Evolutionary conservation across 257 asterid species (phyloP).

Genomic region (Perilla frutescens): DNA sequence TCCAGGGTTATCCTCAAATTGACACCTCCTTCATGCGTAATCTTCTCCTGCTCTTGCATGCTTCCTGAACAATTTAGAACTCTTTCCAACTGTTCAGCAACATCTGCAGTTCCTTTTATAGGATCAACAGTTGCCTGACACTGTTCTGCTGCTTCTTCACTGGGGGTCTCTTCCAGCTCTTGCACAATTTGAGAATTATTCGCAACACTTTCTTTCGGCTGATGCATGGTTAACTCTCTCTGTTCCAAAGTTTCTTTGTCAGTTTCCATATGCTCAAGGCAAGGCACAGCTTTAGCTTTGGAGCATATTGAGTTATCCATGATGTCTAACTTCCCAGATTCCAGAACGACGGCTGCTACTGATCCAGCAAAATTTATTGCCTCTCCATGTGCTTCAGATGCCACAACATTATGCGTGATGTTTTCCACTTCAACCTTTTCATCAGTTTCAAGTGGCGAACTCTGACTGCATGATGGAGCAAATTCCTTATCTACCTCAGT

Average conservation of each 20-base stretch:
- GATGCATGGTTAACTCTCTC: conserved; percentile 34
- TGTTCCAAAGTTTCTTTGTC: conserved; percentile 36
- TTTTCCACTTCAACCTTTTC: conserved; percentile 39
- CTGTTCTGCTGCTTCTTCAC: conserved; percentile 40
- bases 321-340: conserved; percentile 51
- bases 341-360: conserved; percentile 43
- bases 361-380: conserved; percentile 42
- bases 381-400: conserved; percentile 45
- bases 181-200: conserved; percentile 36
- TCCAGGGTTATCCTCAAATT: conserved; percentile 37
- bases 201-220: conserved; percentile 22
- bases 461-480: conserved; percentile 37
- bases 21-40: conserved; percentile 33
- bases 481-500: conserved; percentile 17
- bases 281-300: conserved; percentile 32
- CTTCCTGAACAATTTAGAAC: conserved; percentile 35
- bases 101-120: conserved; percentile 28
- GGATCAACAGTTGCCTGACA: conserved; percentile 23
- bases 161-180: conserved; percentile 38
- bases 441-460: conserved; percentile 29
- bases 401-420: conserved; percentile 39
- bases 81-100: conserved; percentile 34
- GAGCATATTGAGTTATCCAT: conserved; percentile 35
- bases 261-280: conserved; percentile 39
- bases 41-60: conserved; percentile 39